phyloP scores from a whole-genome alignment of 2,329 filamentous ascomycete genomes.

The Fusarium longipes region DNA sequence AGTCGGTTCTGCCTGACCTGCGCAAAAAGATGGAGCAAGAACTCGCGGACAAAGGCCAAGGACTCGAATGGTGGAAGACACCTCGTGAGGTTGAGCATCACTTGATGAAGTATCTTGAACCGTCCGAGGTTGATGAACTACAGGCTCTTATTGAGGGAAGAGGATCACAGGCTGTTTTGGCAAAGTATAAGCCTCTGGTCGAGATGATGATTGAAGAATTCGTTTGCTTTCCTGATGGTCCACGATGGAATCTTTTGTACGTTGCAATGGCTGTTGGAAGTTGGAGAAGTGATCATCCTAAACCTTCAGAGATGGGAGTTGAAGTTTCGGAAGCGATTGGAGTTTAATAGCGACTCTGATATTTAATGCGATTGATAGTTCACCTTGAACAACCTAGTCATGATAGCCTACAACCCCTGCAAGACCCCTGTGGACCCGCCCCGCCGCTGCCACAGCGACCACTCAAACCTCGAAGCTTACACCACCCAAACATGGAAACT shows the following conservation, averaged over 20 bases:
- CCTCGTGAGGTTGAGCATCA: slow-evolving; percentile 39
- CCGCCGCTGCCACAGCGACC: slow-evolving; percentile 35
- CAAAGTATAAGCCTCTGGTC: slow-evolving; percentile 32
- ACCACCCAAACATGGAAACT: slow-evolving; percentile 1
- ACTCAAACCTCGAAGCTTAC: slow-evolving; percentile 14
- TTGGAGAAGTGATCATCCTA: slow-evolving; percentile 29
- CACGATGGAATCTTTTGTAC: slow-evolving; percentile 42
- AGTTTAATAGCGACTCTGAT: neutral
- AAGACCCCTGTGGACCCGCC: slow-evolving; percentile 15
- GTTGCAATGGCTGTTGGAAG: slow-evolving; percentile 37
- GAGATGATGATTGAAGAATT: slow-evolving; percentile 37
- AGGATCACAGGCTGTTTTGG: slow-evolving; percentile 16
- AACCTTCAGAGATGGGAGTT: slow-evolving; percentile 11
- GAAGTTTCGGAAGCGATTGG: neutral
- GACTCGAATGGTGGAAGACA: slow-evolving; percentile 40
- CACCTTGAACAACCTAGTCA: neutral
- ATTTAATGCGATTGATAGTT: neutral
- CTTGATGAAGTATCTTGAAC: slow-evolving; percentile 31
- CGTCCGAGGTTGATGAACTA: slow-evolving; percentile 28
- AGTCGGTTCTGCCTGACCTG: slow-evolving; percentile 1
- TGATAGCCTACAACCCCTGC: slow-evolving; percentile 6
- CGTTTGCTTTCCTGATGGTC: slow-evolving; percentile 45
- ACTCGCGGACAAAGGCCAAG: slow-evolving; percentile 26
- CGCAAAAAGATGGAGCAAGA: slow-evolving; percentile 27
- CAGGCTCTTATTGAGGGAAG: slow-evolving; percentile 39